Conservation (phyloP, 2,329 filamentous ascomycete genomes). For the Ophiostoma australiae region DNA sequence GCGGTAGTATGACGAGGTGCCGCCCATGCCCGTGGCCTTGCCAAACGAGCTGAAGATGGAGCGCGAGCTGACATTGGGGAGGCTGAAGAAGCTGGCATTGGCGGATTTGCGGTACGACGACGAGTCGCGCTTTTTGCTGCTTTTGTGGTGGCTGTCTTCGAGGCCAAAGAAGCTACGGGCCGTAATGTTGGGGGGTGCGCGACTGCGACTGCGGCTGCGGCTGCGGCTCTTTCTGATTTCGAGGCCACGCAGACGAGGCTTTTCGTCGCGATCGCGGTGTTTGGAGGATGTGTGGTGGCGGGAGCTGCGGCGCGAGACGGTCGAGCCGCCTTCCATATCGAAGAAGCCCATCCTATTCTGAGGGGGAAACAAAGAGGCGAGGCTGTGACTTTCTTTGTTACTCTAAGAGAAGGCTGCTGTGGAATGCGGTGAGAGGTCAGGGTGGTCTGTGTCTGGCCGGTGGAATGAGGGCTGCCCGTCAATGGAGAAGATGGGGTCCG, state of each 20-base stretch:
- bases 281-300: conserved; percentile 29
- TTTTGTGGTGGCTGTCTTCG: conserved; percentile 35
- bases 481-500: conserved; percentile 11
- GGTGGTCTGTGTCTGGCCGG: not conserved
- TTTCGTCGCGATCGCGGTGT: conserved; percentile 27
- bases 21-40: conserved; percentile 22
- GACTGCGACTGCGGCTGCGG: conserved; percentile 31
- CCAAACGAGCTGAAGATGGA: conserved; percentile 39
- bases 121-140: conserved; percentile 17
- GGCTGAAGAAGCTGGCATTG: conserved; percentile 40
- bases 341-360: conserved; percentile 33
- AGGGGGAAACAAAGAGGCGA: not conserved
- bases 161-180: conserved; percentile 26
- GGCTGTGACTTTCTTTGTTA: not conserved
- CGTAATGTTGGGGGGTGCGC: conserved; percentile 27
- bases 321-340: conserved; percentile 34
- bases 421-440: not conserved
- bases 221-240: conserved; percentile 39
- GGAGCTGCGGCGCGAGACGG: conserved; percentile 27
- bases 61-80: not conserved
- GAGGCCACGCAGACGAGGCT: conserved; percentile 21
- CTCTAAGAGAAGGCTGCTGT: not conserved
- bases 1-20: conserved; percentile 61
- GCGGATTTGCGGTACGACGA: conserved; percentile 21
- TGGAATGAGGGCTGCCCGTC: conserved; percentile 1